Percentiles rank a stretch among this genome's conserved stretches.
These are phyloP conservation scores for Rhododendron simsii DNA, from an alignment of 148 eudicot species.

Conservation along the genomic window DNA sequence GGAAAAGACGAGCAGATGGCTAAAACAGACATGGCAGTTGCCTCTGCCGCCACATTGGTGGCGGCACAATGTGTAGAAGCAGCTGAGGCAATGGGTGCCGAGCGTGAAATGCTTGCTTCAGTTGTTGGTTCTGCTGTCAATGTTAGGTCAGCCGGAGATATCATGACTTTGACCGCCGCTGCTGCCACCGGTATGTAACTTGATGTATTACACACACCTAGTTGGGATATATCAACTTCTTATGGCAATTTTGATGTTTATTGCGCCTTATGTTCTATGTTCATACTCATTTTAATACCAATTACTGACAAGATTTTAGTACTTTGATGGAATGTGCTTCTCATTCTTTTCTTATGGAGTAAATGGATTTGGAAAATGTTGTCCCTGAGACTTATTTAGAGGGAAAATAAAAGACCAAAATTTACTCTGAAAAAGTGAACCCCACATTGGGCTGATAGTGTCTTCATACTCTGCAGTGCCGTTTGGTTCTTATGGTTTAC, in stretches of 20 bases:
- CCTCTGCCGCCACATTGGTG: constrained; percentile 89
- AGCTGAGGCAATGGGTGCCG: constrained; percentile 93
- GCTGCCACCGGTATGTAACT: constrained; percentile 76
- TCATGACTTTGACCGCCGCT: constrained; percentile 86
- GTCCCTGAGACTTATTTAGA: not conserved
- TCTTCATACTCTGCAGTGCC: not conserved
- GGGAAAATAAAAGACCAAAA: not conserved
- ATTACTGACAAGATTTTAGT: not conserved
- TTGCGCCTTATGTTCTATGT: not conserved
- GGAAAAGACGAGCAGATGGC: constrained; percentile 71
- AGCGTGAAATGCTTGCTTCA: constrained; percentile 70
- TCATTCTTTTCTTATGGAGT: not conserved
- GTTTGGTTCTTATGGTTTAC: not conserved
- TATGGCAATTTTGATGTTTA: not conserved
- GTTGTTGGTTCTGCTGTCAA: constrained; percentile 91
- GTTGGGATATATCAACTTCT: not conserved
- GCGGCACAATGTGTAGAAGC: constrained; percentile 98
- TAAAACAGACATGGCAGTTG: constrained; percentile 83
- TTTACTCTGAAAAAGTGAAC: not conserved
- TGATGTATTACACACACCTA: not conserved
- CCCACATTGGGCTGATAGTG: not conserved
- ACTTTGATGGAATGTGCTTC: not conserved
- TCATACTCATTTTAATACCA: not conserved
- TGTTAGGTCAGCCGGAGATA: constrained; percentile 85
- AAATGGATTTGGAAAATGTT: not conserved